A percentile compares a stretch with the other conserved stretches of the same genome.
These are phyloP conservation scores for Ustilago cynodontis DNA, from an alignment of 1,284 basidiomycete species.

Conservation along the genomic window DNA sequence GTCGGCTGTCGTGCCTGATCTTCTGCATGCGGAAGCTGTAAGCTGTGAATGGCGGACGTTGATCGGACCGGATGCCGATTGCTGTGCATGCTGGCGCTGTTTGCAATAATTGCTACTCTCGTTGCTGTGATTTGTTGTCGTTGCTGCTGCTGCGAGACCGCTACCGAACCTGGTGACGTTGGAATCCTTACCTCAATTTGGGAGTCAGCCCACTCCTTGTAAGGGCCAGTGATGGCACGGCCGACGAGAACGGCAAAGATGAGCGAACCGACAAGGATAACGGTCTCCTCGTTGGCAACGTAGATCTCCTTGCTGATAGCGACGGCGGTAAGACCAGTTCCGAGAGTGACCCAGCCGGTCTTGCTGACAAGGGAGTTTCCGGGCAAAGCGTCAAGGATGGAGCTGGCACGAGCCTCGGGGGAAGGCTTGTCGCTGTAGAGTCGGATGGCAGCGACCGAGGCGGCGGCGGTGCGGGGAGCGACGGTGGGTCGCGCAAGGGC, in stretches of 20 bases:
- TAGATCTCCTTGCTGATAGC: slow-evolving; percentile 98
- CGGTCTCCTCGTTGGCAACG: slow-evolving; percentile 85
- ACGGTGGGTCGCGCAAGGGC: slow-evolving; percentile 51
- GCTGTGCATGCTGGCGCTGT: background rate
- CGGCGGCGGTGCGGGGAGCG: slow-evolving; percentile 41
- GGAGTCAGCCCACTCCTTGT: slow-evolving; percentile 85
- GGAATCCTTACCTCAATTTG: slow-evolving; percentile 64
- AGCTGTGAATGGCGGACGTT: too few relatives aligned
- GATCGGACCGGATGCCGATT: background rate
- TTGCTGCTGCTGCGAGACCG: slow-evolving; percentile 1
- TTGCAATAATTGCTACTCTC: background rate
- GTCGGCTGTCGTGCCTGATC: too few relatives aligned
- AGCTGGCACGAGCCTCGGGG: slow-evolving; percentile 87
- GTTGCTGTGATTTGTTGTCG: background rate
- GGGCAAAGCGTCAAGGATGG: slow-evolving; percentile 91
- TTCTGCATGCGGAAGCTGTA: too few relatives aligned
- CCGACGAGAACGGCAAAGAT: slow-evolving; percentile 85
- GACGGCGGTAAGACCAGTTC: slow-evolving; percentile 87
- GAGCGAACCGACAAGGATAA: slow-evolving; percentile 81
- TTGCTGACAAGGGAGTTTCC: slow-evolving; percentile 93
- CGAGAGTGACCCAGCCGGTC: slow-evolving; percentile 88
- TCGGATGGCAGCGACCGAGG: slow-evolving; percentile 53
- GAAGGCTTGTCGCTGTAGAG: slow-evolving; percentile 68
- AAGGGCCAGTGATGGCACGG: slow-evolving; percentile 83
- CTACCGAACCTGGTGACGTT: background rate